Evolutionary conservation across 2,329 filamentous ascomycete species (phyloP).

Genomic region (Penicillium sp.): DNA sequence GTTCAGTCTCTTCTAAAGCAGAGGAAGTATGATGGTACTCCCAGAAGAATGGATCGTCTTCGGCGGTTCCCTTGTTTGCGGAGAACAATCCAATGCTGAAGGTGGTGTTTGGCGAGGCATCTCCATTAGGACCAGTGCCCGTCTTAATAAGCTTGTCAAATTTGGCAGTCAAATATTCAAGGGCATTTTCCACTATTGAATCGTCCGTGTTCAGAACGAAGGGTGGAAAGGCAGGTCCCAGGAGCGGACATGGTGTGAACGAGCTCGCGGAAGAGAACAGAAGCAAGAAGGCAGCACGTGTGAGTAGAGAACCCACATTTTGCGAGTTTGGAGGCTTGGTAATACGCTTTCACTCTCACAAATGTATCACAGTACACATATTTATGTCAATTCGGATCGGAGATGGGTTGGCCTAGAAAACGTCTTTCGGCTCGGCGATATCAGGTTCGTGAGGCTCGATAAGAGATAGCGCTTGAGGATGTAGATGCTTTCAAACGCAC

Average conservation of each 20-base stretch:
- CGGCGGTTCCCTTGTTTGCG: constrained; percentile 12
- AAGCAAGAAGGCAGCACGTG: neutral
- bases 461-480: too few species aligned
- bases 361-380: neutral
- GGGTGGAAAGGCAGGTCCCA: constrained; percentile 22
- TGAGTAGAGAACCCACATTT: neutral
- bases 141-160: constrained; percentile 8
- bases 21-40: constrained; percentile 26
- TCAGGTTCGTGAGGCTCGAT: neutral
- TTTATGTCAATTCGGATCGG: neutral
- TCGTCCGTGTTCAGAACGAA: constrained; percentile 15
- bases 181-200: constrained; percentile 2
- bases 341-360: neutral
- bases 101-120: constrained; percentile 20
- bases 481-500: too few species aligned
- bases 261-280: constrained; percentile 10
- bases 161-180: constrained; percentile 8
- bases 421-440: constrained; percentile 9
- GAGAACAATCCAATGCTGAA: constrained; percentile 29
- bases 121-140: constrained; percentile 15
- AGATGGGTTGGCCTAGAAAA: neutral
- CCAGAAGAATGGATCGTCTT: constrained; percentile 21
- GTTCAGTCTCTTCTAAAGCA: neutral
- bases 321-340: neutral
- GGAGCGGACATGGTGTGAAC: constrained; percentile 26